Conservation (phyloP, 345 rosid genomes). For the Eucalyptus paniculata region DNA sequence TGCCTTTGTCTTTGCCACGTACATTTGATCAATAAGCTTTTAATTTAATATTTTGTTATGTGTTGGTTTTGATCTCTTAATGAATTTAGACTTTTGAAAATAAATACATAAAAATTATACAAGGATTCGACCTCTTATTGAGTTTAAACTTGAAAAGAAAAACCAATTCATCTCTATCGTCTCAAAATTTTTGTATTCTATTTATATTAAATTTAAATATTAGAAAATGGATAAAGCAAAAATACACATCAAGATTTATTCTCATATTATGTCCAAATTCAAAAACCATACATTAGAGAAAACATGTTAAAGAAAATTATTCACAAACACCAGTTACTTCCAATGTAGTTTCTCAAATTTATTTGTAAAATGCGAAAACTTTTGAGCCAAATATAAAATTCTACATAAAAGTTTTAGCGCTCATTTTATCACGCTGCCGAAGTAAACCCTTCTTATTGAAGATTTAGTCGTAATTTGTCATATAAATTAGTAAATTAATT, state of each 20-base stretch:
- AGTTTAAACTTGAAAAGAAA: background rate
- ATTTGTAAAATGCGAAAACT: background rate
- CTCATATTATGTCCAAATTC: background rate
- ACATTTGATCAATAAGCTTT: background rate
- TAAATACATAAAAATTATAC: background rate
- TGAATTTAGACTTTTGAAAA: background rate
- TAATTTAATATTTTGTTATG: background rate
- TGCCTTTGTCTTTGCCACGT: background rate
- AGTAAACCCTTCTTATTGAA: background rate
- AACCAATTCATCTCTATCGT: background rate
- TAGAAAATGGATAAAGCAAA: background rate
- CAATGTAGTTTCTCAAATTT: background rate
- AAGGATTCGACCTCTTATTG: background rate
- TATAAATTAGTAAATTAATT: too few species aligned
- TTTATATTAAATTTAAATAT: background rate
- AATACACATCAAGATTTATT: background rate
- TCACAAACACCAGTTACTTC: background rate
- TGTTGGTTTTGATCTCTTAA: accelerated
- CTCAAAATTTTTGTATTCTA: background rate
- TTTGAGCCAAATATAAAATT: background rate
- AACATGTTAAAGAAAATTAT: background rate
- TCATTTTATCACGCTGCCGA: accelerated
- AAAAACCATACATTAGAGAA: background rate
- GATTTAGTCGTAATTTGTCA: background rate
- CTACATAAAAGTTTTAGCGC: background rate